A percentile compares a stretch with the other conserved stretches of the same genome.
These are phyloP conservation scores for Salix suchowensis DNA, from an alignment of 345 rosid species.

Conservation along the genomic window DNA sequence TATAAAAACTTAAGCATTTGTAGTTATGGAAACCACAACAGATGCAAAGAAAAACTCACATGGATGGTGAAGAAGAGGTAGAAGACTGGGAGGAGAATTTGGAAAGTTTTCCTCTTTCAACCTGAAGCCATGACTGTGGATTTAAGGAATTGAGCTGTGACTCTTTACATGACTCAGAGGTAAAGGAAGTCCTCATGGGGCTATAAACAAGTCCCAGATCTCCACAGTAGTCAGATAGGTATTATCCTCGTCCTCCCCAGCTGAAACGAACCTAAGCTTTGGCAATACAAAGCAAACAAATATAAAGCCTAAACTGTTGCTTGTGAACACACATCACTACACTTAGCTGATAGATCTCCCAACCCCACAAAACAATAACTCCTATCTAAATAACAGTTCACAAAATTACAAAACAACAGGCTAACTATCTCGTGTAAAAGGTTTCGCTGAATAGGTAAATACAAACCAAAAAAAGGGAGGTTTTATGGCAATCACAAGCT, in stretches of 20 bases:
- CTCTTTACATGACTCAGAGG: conserved; percentile 84
- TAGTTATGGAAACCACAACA: not conserved
- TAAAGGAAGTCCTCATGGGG: conserved; percentile 82
- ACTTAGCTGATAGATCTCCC: conserved; percentile 19
- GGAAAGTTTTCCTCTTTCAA: conserved; percentile 85
- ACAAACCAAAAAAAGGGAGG: not conserved
- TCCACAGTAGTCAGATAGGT: conserved; percentile 66
- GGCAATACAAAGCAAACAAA: not conserved
- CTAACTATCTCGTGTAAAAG: not conserved
- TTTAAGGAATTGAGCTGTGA: conserved; percentile 69
- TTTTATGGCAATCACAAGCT: conserved; percentile 11
- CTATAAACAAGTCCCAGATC: conserved; percentile 93
- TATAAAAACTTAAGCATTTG: not conserved
- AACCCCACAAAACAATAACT: conserved; percentile 33
- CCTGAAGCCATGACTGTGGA: conserved; percentile 99
- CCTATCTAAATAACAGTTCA: conserved; percentile 15
- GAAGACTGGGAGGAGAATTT: conserved; percentile 42
- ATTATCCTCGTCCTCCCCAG: conserved; percentile 24
- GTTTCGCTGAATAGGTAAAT: not conserved
- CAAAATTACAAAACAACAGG: conserved; percentile 18
- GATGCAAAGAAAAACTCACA: conserved; percentile 44
- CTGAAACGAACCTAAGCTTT: conserved; percentile 14
- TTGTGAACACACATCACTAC: conserved; percentile 28
- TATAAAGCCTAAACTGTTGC: conserved; percentile 3
- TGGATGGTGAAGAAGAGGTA: conserved; percentile 55